Conservation (phyloP, 1,284 basidiomycete species). For the Rhizoctonia solani region DNA sequence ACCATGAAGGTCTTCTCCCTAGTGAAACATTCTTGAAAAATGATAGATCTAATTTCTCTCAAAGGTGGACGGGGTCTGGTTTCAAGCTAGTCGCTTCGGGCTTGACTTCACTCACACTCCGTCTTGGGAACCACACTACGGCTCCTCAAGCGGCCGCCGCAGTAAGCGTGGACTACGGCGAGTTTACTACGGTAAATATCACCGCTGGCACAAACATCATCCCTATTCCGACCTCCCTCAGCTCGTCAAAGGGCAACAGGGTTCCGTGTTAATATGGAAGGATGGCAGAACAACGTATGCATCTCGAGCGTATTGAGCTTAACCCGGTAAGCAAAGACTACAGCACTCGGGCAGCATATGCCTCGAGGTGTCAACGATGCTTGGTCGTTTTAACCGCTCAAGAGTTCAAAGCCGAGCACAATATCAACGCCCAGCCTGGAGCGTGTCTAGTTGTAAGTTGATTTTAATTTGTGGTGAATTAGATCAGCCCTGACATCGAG, state of each 20-base stretch:
- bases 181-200: constrained; percentile 55
- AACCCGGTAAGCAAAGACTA: constrained; percentile 49
- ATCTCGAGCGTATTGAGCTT: constrained; percentile 54
- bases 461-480: background rate
- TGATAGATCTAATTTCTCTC: constrained; percentile 40
- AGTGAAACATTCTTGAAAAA: constrained; percentile 43
- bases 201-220: constrained; percentile 55
- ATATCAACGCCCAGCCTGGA: constrained; percentile 58
- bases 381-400: constrained; percentile 61
- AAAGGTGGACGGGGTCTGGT: constrained; percentile 55
- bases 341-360: constrained; percentile 56
- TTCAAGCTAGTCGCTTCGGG: constrained; percentile 57
- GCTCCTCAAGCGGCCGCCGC: constrained; percentile 53
- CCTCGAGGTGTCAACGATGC: constrained; percentile 54
- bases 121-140: constrained; percentile 57
- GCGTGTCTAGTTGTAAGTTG: constrained; percentile 53
- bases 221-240: constrained; percentile 43
- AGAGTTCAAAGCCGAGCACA: constrained; percentile 57
- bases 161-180: constrained; percentile 55
- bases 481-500: background rate
- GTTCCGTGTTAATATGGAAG: constrained; percentile 57
- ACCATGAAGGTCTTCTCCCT: constrained; percentile 37
- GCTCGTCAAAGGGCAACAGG: constrained; percentile 12
- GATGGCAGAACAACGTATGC: constrained; percentile 63
- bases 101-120: constrained; percentile 52